Evolutionary conservation across 495 filamentous ascomycete species (phyloP).

Genomic region (Aspergillus haitiensis): DNA sequence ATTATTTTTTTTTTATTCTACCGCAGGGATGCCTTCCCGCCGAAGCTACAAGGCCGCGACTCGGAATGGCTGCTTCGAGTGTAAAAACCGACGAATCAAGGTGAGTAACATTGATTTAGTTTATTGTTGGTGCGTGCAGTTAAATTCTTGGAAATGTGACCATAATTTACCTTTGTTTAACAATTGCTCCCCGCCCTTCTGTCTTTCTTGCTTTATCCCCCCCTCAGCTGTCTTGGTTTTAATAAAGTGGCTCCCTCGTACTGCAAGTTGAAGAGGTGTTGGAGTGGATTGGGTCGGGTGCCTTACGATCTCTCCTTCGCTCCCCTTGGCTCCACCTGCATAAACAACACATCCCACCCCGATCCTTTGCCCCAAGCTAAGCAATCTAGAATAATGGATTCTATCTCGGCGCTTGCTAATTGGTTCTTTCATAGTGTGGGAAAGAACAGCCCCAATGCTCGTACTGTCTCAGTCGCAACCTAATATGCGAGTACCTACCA

Average conservation of each 20-base stretch:
- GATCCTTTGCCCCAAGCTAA: not conserved
- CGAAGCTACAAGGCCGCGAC: conserved; percentile 42
- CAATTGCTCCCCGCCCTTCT: not conserved
- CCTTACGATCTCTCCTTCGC: conserved; percentile 3
- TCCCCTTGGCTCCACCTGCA: conserved; percentile 7
- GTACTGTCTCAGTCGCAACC: conserved; percentile 38
- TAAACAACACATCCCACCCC: conserved; percentile 5
- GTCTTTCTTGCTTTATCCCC: not conserved
- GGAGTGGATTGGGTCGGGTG: not conserved
- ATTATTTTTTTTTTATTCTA: not conserved
- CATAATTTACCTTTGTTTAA: not conserved
- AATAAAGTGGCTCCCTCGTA: not conserved
- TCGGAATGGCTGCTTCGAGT: conserved; percentile 47
- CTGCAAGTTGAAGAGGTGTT: not conserved
- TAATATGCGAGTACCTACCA: conserved; percentile 33
- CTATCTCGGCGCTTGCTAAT: conserved; percentile 14
- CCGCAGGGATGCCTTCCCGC: conserved; percentile 24
- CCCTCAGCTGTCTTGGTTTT: not conserved
- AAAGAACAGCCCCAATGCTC: conserved; percentile 27
- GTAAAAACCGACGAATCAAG: conserved; percentile 51
- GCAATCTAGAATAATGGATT: not conserved
- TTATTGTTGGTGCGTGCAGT: conserved; percentile 6
- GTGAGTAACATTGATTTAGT: conserved; percentile 26
- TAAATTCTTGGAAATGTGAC: not conserved
- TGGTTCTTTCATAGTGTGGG: conserved; percentile 19